phyloP scores from a whole-genome alignment of 2,329 filamentous ascomycete genomes.

The Hirsutella minnesotensis region DNA sequence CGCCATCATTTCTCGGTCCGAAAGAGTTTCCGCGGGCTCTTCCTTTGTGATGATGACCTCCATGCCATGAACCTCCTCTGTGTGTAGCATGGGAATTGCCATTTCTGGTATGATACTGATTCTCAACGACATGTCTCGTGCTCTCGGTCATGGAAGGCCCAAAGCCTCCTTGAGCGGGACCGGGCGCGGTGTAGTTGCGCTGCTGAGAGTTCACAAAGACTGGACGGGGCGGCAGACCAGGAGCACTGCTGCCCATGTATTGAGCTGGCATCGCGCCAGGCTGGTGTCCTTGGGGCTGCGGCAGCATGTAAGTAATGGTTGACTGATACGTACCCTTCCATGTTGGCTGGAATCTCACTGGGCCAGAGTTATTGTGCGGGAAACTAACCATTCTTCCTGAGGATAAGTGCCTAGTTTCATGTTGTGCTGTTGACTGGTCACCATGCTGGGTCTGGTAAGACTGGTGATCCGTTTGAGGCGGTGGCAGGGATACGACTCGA shows the following conservation, averaged over 20 bases:
- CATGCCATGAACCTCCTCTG: conserved; percentile 1
- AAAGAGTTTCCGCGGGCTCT: background rate
- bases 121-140: background rate
- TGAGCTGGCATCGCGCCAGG: background rate
- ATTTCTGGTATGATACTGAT: background rate
- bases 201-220: background rate
- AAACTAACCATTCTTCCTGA: too few species aligned
- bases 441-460: too few species aligned
- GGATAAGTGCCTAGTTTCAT: too few species aligned
- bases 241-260: background rate
- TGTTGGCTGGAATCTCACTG: too few species aligned
- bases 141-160: background rate
- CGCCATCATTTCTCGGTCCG: background rate
- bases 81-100: background rate
- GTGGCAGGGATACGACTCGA: background rate
- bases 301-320: background rate
- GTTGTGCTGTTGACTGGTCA: too few species aligned
- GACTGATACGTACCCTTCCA: background rate
- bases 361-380: too few species aligned
- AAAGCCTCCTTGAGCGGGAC: background rate
- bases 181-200: conserved; percentile 3
- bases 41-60: background rate
- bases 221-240: background rate
- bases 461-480: background rate
- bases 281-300: background rate